A percentile compares a stretch with the other conserved stretches of the same genome.
phyloP scores from a whole-genome alignment of 2,329 filamentous ascomycete genomes.

The Claviceps digitariae region DNA sequence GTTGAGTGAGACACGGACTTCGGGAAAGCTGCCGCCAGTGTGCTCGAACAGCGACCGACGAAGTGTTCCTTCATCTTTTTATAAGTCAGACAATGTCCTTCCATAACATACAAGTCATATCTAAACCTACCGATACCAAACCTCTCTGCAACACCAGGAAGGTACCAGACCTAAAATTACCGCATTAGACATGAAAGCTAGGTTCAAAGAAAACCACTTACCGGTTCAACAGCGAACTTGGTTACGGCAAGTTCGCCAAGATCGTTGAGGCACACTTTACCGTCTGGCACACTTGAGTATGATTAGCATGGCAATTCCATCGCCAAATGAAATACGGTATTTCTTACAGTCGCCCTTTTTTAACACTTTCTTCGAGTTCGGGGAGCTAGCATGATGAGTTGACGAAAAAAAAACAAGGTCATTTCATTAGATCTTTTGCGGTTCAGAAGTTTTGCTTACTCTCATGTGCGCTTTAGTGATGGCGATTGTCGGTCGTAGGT shows the following conservation, averaged over 20 bases:
- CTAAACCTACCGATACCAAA: constrained; percentile 64
- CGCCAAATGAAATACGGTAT: background rate
- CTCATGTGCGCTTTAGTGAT: constrained; percentile 92
- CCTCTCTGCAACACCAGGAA: constrained; percentile 76
- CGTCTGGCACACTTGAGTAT: constrained; percentile 48
- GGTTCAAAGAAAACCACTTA: constrained; percentile 25
- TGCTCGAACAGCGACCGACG: constrained; percentile 85
- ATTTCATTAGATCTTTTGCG: background rate
- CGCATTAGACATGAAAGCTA: background rate
- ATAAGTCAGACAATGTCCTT: constrained; percentile 13
- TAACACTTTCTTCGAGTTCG: constrained; percentile 82
- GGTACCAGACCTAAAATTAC: constrained; percentile 51
- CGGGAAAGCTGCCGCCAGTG: constrained; percentile 90
- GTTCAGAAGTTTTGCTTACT: constrained; percentile 16
- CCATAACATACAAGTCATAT: background rate
- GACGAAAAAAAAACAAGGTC: background rate
- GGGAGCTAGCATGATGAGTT: constrained; percentile 41
- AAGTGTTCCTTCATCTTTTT: constrained; percentile 65
- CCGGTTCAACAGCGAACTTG: constrained; percentile 93
- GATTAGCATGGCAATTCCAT: background rate
- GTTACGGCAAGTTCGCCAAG: constrained; percentile 81
- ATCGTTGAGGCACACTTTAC: constrained; percentile 81
- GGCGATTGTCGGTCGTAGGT: constrained; percentile 82
- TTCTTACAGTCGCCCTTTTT: constrained; percentile 55
- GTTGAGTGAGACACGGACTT: constrained; percentile 28